Base-by-base conservation (phyloP, 441 rosid species). In the Biscutella laevigata region DNA sequence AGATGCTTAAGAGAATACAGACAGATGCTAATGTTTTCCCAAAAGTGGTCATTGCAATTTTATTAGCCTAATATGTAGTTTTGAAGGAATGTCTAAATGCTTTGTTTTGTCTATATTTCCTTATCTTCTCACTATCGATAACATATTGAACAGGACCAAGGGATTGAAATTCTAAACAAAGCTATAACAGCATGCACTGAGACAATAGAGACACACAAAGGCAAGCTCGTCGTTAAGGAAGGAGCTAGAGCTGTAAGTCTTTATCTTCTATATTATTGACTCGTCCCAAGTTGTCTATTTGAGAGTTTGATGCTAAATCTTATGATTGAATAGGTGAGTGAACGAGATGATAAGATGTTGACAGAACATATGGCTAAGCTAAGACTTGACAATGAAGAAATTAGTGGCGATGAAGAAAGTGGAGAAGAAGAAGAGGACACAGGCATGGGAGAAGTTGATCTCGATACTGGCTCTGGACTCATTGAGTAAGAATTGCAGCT, bases 361-460 rank as follows among this genome's bases (percentile, higher is more conserved):
- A 90, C 95, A 4, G 95, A 94, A 70, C 92, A 81, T 74, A 92
- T 88, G 99, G 95, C 89, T 53, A 82, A 82, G 80, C 74, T 92
- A 57, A 42, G 76, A 12, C 62, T 67, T 9, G 94, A 79, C 47
- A 86, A 88, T 13, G 97, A 86, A 67, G 99, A 94, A 71, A 61
- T 82, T 12, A 77, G 95, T 35, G 99, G 99, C 5, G 99, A 84
- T 64, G 97, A 86, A 73, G 92, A 86, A 39, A 88, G 92, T 4
- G 94, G 81, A 64, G 97, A 86, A 53, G 98, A 92, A 71, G 97
- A 88, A 63, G 98, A 92, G 59, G 97, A 88, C 65, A 86, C 81
- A 0, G 97, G 99, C n/a, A 74, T 86, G 99, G 97, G 97, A 12
- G 95, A 84, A 39, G 77, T 75, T 9, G 94, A 92, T 68, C 60